These are phyloP conservation scores for Orychophragmus violaceus DNA, from an alignment of 345 rosid genomes.

Conservation along the genomic window DNA sequence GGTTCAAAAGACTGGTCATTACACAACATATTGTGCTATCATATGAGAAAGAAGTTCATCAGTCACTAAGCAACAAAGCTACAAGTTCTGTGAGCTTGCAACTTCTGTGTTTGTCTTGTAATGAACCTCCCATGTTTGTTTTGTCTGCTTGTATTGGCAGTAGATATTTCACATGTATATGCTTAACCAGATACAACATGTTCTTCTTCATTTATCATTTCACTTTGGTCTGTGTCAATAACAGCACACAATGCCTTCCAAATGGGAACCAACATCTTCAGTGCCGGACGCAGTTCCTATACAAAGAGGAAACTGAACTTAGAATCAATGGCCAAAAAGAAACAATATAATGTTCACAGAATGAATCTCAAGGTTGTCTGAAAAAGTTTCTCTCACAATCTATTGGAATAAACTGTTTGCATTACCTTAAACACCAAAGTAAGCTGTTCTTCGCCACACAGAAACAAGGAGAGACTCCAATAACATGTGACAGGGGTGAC, in stretches of 20 bases:
- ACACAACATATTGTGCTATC: not conserved
- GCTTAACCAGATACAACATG: not conserved
- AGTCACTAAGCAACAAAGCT: not conserved
- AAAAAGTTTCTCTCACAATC: not conserved
- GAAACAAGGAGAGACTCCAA: constrained; percentile 70
- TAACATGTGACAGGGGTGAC: constrained; percentile 78
- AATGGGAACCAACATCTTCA: constrained; percentile 70
- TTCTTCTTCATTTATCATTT: constrained; percentile 16
- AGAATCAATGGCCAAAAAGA: not conserved
- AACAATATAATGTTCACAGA: not conserved
- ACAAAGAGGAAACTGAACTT: not conserved
- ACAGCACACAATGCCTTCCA: constrained; percentile 75
- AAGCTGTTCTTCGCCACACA: constrained; percentile 59
- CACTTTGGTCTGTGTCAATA: constrained; percentile 28
- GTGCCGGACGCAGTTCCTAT: constrained; percentile 64
- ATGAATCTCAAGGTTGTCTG: not conserved
- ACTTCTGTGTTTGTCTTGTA: not conserved
- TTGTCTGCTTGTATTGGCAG: not conserved
- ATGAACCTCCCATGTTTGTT: not conserved
- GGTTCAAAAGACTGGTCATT: not conserved
- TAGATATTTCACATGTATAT: not conserved
- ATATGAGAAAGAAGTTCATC: not conserved
- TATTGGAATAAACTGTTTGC: constrained; percentile 2
- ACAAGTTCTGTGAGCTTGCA: not conserved
- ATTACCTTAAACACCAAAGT: constrained; percentile 67